A percentile compares a stretch with the other conserved stretches of the same genome.
These are phyloP conservation scores for Penicillium sp. DNA, from an alignment of 2,329 filamentous ascomycete species.

Conservation along the genomic window DNA sequence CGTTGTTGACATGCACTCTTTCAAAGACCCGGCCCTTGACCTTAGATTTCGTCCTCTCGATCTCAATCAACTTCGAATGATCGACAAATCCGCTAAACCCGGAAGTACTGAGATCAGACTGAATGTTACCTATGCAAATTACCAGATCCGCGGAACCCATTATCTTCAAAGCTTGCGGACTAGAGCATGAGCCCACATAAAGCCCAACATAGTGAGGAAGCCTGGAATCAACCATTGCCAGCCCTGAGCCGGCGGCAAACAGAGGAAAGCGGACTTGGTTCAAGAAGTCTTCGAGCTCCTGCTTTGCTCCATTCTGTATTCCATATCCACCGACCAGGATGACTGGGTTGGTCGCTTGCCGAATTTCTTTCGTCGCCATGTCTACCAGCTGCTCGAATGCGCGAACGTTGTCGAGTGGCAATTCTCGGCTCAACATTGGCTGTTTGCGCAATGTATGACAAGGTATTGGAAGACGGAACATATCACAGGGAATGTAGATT, in stretches of 20 bases:
- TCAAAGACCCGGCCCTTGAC: neutral
- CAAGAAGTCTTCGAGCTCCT: conserved; percentile 73
- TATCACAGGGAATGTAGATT: neutral
- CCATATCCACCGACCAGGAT: neutral
- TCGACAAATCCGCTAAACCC: neutral
- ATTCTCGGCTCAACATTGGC: neutral
- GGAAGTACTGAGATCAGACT: conserved; percentile 6
- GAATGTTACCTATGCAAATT: conserved; percentile 6
- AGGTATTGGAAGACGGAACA: neutral
- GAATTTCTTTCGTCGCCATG: neutral
- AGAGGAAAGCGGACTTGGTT: conserved; percentile 71
- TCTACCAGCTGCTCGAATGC: neutral
- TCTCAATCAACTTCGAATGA: neutral
- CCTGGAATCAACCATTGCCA: conserved; percentile 74
- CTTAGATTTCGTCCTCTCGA: neutral
- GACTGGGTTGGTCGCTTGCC: neutral
- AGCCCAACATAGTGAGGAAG: conserved; percentile 73
- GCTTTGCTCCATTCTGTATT: conserved; percentile 56
- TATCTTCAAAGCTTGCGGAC: neutral
- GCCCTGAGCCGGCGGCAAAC: conserved; percentile 83
- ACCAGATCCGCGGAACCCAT: conserved; percentile 3
- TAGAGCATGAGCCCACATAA: conserved; percentile 47
- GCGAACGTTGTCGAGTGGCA: neutral
- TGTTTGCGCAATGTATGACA: neutral
- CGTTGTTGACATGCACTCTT: neutral